A percentile compares a stretch with the other conserved stretches of the same genome.
phyloP scores from a whole-genome alignment of 2,329 filamentous ascomycete genomes.

The Scolecobasidium constrictum region DNA sequence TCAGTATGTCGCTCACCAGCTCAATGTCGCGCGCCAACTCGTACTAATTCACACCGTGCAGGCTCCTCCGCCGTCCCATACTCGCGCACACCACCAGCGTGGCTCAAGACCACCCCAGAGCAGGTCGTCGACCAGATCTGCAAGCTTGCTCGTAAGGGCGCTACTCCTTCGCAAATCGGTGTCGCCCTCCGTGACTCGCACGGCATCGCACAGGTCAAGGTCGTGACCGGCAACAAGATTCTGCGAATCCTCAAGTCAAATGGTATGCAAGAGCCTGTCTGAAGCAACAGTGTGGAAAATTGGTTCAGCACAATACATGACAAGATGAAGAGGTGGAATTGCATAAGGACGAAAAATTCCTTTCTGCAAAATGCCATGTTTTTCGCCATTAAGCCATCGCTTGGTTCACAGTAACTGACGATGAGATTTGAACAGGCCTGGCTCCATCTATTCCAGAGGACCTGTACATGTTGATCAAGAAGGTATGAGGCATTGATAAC shows the following conservation, averaged over 20 bases:
- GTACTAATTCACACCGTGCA: background rate
- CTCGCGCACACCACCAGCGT: constrained; percentile 62
- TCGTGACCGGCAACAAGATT: constrained; percentile 99
- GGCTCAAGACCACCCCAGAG: constrained; percentile 98
- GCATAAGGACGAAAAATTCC: too few species aligned
- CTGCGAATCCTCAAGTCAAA: constrained; percentile 96
- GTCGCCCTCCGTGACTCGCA: constrained; percentile 96
- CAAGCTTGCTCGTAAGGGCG: constrained; percentile 98
- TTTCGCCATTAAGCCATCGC: constrained; percentile 55
- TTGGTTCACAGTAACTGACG: constrained; percentile 77
- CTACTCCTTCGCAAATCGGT: constrained; percentile 97
- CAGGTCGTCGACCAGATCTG: constrained; percentile 99
- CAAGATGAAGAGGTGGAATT: background rate
- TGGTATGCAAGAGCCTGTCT: constrained; percentile 59
- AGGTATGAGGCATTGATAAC: constrained; percentile 48
- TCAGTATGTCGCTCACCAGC: too few species aligned
- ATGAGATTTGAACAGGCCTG: constrained; percentile 89
- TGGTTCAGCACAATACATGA: background rate
- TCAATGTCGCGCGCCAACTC: too few species aligned
- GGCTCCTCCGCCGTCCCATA: constrained; percentile 9
- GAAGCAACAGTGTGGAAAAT: constrained; percentile 16
- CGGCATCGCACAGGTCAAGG: constrained; percentile 95
- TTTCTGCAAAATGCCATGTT: background rate
- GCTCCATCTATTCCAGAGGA: constrained; percentile 98
- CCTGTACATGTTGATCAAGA: constrained; percentile 99